Evolutionary conservation across 2,329 filamentous ascomycete species (phyloP), one percentile per base, ranked within the genome.

Genomic region (Fusarium denticulatum): DNA sequence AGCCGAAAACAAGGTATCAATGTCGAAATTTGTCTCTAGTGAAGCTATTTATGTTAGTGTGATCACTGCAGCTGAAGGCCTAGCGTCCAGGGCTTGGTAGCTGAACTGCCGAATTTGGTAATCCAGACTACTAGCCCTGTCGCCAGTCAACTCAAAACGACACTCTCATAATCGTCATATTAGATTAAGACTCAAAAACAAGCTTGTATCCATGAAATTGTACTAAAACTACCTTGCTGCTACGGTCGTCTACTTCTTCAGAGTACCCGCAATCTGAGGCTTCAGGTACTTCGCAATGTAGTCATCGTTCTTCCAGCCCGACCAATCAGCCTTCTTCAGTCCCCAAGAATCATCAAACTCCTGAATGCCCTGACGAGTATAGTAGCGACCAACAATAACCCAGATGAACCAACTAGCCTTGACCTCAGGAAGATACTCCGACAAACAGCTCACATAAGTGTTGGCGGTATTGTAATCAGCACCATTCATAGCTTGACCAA

Each of bases 341-440:
- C 88, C 89, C 88, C 88, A 91, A 0, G 81, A 79, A 79, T 91
- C 89, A 30, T 91, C 88, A 60, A 79, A 85, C 72, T 90, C 88
- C 74, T 89, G 87, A 0, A 64, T 83, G 0, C 88, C 88, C 7
- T 81, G 78, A 0, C 88, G 81, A 52, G 88, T 85, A 64, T 91
- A 91, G 73, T 91, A 91, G 69, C 87, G 88, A 0, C 88, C 88
- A 1, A 84, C 83, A 22, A 92, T 61, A 36, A 89, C 89, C 86
- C 88, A 90, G 77, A 88, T 83, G 77, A 88, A 85, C 88, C 89
- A 89, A 20, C 88, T 85, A 0, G 85, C 84, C 79, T 87, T 82
- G 64, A 85, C 78, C 46, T 82, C 79, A 0, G 85, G 84, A 49
- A 91, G 77, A 72, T 85, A 89, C 22, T 80, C 79, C 3, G 84